These are phyloP conservation scores for Apocynum venetum DNA, from an alignment of 257 asterid genomes.

Conservation along the genomic window DNA sequence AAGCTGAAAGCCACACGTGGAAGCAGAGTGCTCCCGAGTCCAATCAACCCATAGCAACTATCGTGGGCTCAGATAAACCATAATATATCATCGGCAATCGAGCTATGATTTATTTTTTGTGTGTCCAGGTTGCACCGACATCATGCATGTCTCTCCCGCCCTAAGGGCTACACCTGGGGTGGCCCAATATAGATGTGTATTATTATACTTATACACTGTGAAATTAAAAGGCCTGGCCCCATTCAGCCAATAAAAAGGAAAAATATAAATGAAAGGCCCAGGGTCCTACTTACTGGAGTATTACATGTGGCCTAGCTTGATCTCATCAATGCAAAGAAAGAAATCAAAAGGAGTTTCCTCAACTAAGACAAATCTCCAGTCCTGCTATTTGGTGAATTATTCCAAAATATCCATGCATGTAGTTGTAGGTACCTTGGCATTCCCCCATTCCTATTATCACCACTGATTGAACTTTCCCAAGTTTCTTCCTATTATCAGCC, in stretches of 20 bases:
- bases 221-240: too few species aligned
- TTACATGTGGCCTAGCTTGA: background rate
- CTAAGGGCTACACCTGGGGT: slow-evolving; percentile 8
- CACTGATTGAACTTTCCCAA: too few species aligned
- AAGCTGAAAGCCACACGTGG: slow-evolving; percentile 39
- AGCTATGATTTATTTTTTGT: background rate
- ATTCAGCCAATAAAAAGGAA: too few species aligned
- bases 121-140: slow-evolving; percentile 42
- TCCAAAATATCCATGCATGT: slow-evolving; percentile 24
- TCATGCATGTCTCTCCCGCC: slow-evolving; percentile 32
- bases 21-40: slow-evolving; percentile 23
- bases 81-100: slow-evolving; percentile 14
- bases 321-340: background rate
- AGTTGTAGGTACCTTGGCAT: slow-evolving; percentile 7
- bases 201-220: background rate
- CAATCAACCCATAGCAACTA: slow-evolving; percentile 35
- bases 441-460: too few species aligned
- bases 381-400: slow-evolving; percentile 7
- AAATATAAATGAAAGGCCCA: background rate
- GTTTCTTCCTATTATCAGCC: too few species aligned
- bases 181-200: slow-evolving; percentile 54
- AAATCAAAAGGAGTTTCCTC: slow-evolving; percentile 28
- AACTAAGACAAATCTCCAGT: slow-evolving; percentile 25
- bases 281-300: background rate
- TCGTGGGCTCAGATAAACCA: background rate